A percentile compares a stretch with the other conserved stretches of the same genome.
phyloP scores from a whole-genome alignment of 2,329 filamentous ascomycete genomes.

The Alternaria sp. region DNA sequence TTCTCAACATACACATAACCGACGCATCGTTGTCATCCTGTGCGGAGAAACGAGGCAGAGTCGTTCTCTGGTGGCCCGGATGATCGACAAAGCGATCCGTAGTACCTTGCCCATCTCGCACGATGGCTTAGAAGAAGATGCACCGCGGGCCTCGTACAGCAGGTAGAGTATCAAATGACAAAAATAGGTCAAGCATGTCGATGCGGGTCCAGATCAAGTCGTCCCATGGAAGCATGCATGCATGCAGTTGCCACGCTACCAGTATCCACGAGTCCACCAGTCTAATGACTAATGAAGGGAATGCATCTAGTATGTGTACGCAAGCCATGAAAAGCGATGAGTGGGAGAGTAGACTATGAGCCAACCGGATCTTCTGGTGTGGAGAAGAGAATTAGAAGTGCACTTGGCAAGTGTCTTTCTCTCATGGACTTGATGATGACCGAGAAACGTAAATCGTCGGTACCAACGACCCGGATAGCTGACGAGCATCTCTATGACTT shows the following conservation, averaged over 20 bases:
- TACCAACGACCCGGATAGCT: background rate
- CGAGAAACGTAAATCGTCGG: background rate
- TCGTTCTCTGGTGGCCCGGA: background rate
- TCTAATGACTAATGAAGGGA: background rate
- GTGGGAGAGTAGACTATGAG: background rate
- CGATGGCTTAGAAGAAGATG: background rate
- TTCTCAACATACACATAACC: background rate
- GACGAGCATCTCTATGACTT: background rate
- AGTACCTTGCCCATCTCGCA: constrained; percentile 4
- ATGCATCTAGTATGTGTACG: background rate
- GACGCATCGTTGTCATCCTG: background rate
- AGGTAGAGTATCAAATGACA: background rate
- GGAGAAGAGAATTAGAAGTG: background rate
- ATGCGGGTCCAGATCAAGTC: constrained; percentile 7
- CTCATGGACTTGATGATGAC: background rate
- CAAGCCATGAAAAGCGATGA: background rate
- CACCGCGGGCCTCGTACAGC: constrained; percentile 1
- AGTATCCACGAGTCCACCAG: background rate
- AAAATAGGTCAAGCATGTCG: background rate
- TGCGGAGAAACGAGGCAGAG: constrained; percentile 12
- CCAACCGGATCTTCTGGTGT: background rate
- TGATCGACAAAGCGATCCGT: constrained; percentile 5
- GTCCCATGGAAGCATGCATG: background rate
- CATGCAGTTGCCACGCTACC: background rate
- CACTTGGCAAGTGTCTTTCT: background rate